phyloP scores from a whole-genome alignment of 306 rosid species.

The Cicer bijugum region DNA sequence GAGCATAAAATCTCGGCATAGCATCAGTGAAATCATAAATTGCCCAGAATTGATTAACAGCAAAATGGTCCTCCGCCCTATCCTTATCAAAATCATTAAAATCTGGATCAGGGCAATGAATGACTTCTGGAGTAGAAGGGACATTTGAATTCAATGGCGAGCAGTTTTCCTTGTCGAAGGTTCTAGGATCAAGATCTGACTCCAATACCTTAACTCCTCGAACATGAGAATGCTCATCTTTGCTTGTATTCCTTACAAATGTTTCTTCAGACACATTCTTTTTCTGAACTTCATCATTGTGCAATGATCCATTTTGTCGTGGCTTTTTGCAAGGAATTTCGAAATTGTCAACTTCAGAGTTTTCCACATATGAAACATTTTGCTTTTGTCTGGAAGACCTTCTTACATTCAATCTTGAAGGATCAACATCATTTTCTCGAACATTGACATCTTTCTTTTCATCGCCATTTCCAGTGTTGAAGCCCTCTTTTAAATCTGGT shows the following conservation, averaged over 20 bases:
- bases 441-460: conserved; percentile 37
- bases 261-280: conserved; percentile 48
- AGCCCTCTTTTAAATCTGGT: conserved; percentile 48
- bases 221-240: conserved; percentile 42
- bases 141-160: conserved; percentile 42
- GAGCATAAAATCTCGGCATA: conserved; percentile 91
- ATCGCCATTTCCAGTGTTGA: conserved; percentile 35
- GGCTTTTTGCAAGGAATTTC: conserved; percentile 52
- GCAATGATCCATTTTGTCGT: conserved; percentile 41
- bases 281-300: conserved; percentile 45
- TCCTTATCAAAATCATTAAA: conserved; percentile 71
- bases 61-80: conserved; percentile 55
- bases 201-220: conserved; percentile 42
- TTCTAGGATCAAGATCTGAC: conserved; percentile 43
- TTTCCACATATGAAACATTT: conserved; percentile 54
- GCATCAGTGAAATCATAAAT: conserved; percentile 63
- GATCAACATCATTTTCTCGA: conserved; percentile 44
- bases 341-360: conserved; percentile 44
- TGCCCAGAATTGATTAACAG: conserved; percentile 76
- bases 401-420: conserved; percentile 50
- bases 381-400: conserved; percentile 69
- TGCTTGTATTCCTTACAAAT: conserved; percentile 38
- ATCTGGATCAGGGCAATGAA: conserved; percentile 65
- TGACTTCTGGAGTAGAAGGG: conserved; percentile 35
- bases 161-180: conserved; percentile 31